A percentile compares a stretch with the other conserved stretches of the same genome.
Conservation (phyloP, 306 rosid genomes). For the Trichosanthes cucumerina region DNA sequence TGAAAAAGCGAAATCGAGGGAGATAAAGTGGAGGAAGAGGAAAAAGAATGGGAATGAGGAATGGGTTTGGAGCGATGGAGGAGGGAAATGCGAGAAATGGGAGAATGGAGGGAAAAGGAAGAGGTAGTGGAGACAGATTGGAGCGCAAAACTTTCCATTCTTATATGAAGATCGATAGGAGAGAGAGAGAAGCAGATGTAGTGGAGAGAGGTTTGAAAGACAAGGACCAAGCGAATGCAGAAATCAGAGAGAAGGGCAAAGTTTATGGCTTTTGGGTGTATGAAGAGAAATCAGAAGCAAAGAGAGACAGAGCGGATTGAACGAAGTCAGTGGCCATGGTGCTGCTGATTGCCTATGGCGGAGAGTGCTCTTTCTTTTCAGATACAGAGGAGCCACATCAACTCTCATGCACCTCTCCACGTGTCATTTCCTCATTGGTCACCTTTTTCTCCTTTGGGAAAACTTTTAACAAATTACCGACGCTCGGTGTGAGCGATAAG, state of each 20-base stretch:
- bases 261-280: neutral
- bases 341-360: neutral
- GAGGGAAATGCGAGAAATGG: neutral
- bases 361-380: neutral
- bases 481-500: no score
- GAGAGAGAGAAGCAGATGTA: neutral
- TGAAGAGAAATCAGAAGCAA: neutral
- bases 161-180: neutral
- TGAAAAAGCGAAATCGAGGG: conserved; percentile 7
- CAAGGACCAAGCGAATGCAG: neutral
- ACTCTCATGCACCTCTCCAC: neutral
- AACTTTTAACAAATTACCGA: no score
- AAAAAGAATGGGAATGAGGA: conserved; percentile 29
- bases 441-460: neutral
- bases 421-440: neutral
- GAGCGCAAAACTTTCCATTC: conserved; percentile 26
- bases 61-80: conserved; percentile 12
- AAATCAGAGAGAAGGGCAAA: neutral
- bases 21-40: conserved; percentile 24
- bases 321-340: neutral
- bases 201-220: neutral
- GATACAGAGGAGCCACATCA: neutral
- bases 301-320: neutral
- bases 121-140: conserved; percentile 10
- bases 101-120: neutral